A percentile compares a stretch with the other conserved stretches of the same genome.
Evolutionary conservation across 345 rosid genomes (phyloP).

Genomic region (Camelina hispida): DNA sequence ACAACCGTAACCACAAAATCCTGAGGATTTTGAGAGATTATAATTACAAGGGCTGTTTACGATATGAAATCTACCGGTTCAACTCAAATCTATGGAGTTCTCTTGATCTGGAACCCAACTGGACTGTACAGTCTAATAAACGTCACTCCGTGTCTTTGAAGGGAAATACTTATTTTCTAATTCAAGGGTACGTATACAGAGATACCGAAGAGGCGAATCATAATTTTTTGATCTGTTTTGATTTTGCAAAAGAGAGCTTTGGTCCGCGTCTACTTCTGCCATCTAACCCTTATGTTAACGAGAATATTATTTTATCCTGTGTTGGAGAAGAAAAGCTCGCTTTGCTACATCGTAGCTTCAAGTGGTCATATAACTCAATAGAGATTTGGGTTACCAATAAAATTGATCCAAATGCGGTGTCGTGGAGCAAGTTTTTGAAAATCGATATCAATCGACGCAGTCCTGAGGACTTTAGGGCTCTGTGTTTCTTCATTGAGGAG

Average conservation of each 20-base stretch:
- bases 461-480: not conserved
- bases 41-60: too few relatives aligned
- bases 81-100: too few relatives aligned
- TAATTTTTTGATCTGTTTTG: not conserved
- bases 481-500: slow-evolving; percentile 3
- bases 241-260: slow-evolving; percentile 13
- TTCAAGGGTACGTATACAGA: too few relatives aligned
- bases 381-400: slow-evolving; percentile 1
- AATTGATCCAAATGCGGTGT: not conserved
- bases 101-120: too few relatives aligned
- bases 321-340: slow-evolving; percentile 3
- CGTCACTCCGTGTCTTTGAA: too few relatives aligned
- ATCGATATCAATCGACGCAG: not conserved
- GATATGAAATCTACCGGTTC: too few relatives aligned
- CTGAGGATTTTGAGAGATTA: too few relatives aligned
- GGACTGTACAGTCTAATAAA: too few relatives aligned
- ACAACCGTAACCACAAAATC: too few relatives aligned
- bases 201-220: too few relatives aligned
- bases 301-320: not conserved
- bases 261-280: slow-evolving; percentile 11
- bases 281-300: not conserved
- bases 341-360: not conserved
- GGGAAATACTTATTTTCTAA: too few relatives aligned
- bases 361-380: not conserved
- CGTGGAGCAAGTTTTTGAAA: slow-evolving; percentile 10